Percentiles rank a stretch among this genome's conserved stretches.
Evolutionary conservation across 2,329 filamentous ascomycete genomes (phyloP).

Genomic region (Epichloe gansuensis): DNA sequence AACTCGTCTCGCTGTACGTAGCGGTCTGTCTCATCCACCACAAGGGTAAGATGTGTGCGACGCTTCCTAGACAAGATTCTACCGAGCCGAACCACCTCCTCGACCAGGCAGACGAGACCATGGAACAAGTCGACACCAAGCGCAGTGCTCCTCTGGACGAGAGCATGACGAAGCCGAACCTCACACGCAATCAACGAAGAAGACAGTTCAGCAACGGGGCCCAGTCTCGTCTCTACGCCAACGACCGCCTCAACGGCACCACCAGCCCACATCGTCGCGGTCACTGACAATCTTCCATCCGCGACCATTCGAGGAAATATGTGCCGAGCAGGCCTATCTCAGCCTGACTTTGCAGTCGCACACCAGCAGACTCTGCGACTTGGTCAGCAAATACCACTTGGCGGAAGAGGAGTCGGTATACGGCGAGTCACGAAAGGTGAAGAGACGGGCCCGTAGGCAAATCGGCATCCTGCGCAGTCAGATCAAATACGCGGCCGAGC

Average conservation of each 20-base stretch:
- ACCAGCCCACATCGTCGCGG: not conserved
- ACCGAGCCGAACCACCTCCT: constrained; percentile 4
- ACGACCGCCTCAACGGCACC: not conserved
- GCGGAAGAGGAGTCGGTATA: constrained; percentile 23
- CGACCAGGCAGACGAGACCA: not conserved
- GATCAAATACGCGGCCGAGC: constrained; percentile 31
- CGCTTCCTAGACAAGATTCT: constrained; percentile 1
- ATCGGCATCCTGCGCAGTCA: constrained; percentile 28
- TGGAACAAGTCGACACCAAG: not conserved
- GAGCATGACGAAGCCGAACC: not conserved
- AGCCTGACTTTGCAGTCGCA: constrained; percentile 28
- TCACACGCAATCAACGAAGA: not conserved
- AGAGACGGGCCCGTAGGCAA: constrained; percentile 27
- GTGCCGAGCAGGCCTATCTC: constrained; percentile 36
- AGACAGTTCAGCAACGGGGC: not conserved
- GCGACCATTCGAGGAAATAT: constrained; percentile 29
- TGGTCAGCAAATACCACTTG: constrained; percentile 27
- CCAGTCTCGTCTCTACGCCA: not conserved
- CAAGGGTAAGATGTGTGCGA: not conserved
- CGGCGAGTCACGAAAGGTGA: constrained; percentile 13
- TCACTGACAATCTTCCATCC: constrained; percentile 20
- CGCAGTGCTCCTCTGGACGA: not conserved
- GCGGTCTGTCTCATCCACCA: not conserved
- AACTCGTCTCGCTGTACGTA: not conserved
- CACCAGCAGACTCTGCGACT: constrained; percentile 21